Base-by-base conservation (phyloP, 495 filamentous ascomycete species). In the Cercophora scortea region DNA sequence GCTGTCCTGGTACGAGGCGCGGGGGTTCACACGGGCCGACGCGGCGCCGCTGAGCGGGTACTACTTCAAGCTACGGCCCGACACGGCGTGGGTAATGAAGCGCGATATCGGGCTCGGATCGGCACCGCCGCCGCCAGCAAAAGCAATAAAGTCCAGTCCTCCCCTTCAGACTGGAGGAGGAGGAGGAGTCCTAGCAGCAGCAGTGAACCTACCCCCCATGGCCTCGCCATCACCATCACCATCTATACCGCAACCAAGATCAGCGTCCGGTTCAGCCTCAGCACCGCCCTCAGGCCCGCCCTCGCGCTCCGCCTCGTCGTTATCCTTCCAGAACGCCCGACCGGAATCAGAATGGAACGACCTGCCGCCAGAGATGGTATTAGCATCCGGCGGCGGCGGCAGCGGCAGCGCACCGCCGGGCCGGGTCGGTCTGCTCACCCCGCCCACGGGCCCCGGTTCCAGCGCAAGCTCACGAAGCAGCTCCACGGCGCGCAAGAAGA, bases 21-120 rank as follows among this genome's bases (percentile, higher is more conserved):
- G 89, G n/a, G 90, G 92, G 5, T 98, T 98, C 56, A 71, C 74
- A 13, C 61, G 63, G 32, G 65, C 72, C 39, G 78, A 69, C 16
- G 65, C 71, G 44, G 51, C 62, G 40, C 72, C 84, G 11, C 64
- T 88, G 1, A 67, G 84, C 53, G 85, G 82, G 8, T 98, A 97
- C 69, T 98, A 98, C 73, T 79, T 84, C 52, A 85, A 85, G 53
- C 68, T 98, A 56, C 86, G 80, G 54, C 93, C 93, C 2, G 82
- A 81, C 46, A 86, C 85, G 15, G 92, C 91, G 3, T 86, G 79
- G 73, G 72, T 95, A 41, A 83, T 96, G 18, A 77, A 80, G 54
- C 62, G 69, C 12, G 58, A 64, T 25, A 66, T 74, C 44, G 59
- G 65, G 7, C 50, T 45, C 7, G 42, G 48, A 13, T 13, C 53